Evolutionary conservation across 2,329 filamentous ascomycete genomes (phyloP).

Genomic region (Venturia oleaginea): DNA sequence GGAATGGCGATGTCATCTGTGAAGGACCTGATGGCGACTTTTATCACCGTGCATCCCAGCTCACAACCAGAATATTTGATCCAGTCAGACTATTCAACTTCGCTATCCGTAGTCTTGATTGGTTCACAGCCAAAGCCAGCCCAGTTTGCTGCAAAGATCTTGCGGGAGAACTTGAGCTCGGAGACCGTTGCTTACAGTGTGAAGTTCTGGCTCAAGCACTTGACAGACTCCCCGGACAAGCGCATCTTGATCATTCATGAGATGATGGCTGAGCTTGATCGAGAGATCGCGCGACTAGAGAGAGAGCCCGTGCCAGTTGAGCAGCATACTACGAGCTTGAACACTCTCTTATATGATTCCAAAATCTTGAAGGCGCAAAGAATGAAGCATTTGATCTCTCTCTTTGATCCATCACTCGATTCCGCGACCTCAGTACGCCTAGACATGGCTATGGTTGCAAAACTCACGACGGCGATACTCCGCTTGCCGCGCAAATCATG

Average conservation of each 20-base stretch:
- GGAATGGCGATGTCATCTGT: constrained; percentile 41
- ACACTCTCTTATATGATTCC: background rate
- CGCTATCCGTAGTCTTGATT: constrained; percentile 20
- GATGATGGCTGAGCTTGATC: background rate
- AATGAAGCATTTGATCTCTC: background rate
- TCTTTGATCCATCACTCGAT: background rate
- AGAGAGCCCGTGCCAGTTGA: background rate
- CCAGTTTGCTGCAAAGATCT: background rate
- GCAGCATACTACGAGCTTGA: background rate
- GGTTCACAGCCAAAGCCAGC: background rate
- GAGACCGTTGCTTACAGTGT: constrained; percentile 1
- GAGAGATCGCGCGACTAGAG: background rate
- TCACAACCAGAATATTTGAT: constrained; percentile 50
- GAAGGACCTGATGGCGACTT: constrained; percentile 39
- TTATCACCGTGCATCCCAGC: constrained; percentile 45
- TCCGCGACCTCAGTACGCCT: background rate
- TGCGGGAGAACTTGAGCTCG: constrained; percentile 16
- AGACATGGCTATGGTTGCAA: constrained; percentile 2
- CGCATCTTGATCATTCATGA: background rate
- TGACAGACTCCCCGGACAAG: background rate
- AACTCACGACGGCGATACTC: background rate
- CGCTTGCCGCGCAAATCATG: background rate
- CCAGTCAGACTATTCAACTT: constrained; percentile 35
- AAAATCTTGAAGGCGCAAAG: background rate
- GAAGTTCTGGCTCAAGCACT: constrained; percentile 6